Conservation (phyloP, 2,329 filamentous ascomycete species). For the Xenoacremonium recifei region DNA sequence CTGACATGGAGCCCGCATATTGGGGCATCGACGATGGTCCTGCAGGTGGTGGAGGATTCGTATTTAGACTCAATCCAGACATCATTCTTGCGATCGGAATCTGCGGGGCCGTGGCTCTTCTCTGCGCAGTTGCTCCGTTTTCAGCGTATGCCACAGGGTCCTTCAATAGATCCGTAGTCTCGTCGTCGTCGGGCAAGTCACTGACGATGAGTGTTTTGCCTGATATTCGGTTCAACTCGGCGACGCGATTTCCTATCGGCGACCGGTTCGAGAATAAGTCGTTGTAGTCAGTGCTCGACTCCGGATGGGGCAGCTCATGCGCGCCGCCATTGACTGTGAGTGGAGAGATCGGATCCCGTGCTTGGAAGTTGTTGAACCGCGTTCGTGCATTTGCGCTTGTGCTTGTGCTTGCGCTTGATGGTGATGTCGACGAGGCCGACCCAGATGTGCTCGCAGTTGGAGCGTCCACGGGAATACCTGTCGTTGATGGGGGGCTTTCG, state of each 20-base stretch:
- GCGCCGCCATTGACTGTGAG: no score
- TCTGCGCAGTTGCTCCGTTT: slow-evolving; percentile 44
- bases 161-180: slow-evolving; percentile 69
- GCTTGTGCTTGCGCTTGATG: slow-evolving; percentile 41
- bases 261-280: slow-evolving; percentile 72
- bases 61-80: slow-evolving; percentile 69
- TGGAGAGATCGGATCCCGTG: no score
- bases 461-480: slow-evolving; percentile 24
- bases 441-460: slow-evolving; percentile 14
- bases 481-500: slow-evolving; percentile 33
- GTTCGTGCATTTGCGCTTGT: no score
- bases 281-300: slow-evolving; percentile 54
- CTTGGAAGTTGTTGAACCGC: no score
- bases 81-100: slow-evolving; percentile 72
- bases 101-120: slow-evolving; percentile 70
- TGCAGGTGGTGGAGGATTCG: slow-evolving; percentile 45
- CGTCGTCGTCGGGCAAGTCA: slow-evolving; percentile 63
- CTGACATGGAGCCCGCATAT: slow-evolving; percentile 35
- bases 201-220: slow-evolving; percentile 74
- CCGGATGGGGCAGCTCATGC: slow-evolving; percentile 59
- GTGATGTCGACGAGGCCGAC: slow-evolving; percentile 32
- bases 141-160: slow-evolving; percentile 74
- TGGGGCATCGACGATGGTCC: slow-evolving; percentile 53
- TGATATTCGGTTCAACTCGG: slow-evolving; percentile 57
- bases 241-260: slow-evolving; percentile 68